A percentile compares a stretch with the other conserved stretches of the same genome.
These are phyloP conservation scores for Geosmithia putterillii DNA, from an alignment of 2,329 filamentous ascomycete genomes.

Conservation along the genomic window DNA sequence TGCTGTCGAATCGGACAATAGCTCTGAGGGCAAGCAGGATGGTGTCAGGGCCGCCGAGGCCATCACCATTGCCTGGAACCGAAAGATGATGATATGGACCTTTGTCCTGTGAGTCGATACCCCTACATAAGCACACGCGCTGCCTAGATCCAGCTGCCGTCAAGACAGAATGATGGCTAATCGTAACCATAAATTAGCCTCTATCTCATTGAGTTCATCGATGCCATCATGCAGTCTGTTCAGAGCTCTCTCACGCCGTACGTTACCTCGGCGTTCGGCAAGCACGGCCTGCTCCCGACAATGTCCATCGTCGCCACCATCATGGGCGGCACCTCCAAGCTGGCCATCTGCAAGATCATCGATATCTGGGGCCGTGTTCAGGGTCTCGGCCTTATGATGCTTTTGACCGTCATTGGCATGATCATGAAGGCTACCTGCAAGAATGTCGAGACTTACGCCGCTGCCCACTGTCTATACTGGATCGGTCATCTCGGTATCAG, in stretches of 20 bases:
- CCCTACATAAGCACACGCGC: background rate
- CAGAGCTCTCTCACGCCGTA: constrained; percentile 44
- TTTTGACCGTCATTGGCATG: constrained; percentile 32
- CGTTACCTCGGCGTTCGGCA: constrained; percentile 52
- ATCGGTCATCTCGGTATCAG: constrained; percentile 30
- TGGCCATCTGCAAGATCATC: constrained; percentile 32
- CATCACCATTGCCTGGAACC: constrained; percentile 24
- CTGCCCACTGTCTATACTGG: constrained; percentile 48
- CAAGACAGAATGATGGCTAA: background rate
- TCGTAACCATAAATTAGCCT: constrained; percentile 13
- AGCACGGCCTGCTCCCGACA: constrained; percentile 53
- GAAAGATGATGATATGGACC: constrained; percentile 21
- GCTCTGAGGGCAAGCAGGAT: constrained; percentile 10
- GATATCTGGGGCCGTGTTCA: constrained; percentile 35
- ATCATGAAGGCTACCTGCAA: constrained; percentile 47
- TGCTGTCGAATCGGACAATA: too few species aligned
- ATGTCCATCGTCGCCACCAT: constrained; percentile 46
- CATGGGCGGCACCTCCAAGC: constrained; percentile 22
- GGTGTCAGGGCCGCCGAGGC: constrained; percentile 26
- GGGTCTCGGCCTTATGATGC: constrained; percentile 27
- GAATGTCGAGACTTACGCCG: constrained; percentile 40
- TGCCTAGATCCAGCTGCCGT: background rate
- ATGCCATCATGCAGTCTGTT: constrained; percentile 21
- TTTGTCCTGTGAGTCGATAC: constrained; percentile 23
- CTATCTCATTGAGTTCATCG: constrained; percentile 25